Base-by-base conservation (phyloP, 1,139 yeast genomes). In the Hansenula lynferdii region DNA sequence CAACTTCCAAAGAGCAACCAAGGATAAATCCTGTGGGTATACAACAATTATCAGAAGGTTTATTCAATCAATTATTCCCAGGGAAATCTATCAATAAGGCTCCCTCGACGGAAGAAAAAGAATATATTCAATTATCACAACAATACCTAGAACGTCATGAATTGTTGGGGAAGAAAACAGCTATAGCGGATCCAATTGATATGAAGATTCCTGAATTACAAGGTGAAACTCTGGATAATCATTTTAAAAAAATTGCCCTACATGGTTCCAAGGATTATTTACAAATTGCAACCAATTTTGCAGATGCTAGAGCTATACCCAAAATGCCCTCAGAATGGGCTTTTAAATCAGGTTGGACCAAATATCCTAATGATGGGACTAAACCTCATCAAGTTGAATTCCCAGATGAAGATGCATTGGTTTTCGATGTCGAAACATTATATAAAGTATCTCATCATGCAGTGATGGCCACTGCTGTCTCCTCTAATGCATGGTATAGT, bases 371-470 rank as follows among this genome's bases (percentile, higher is more conserved):
- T 0, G 49, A 48, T 7, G 36, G 37, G 2, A 41, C 36, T 5
- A 49, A 53, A 0, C 92, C 96, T 0, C 61, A 63, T 29, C 45
- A 60, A 0, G 97, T 94, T 0, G 70, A 68, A 0, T 79, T 62
- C 51, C 99, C 99, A 0, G 49, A 61, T 20, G 77, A 75, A 28
- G 65, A 70, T 20, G 77, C 75, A 6, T 57, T 90, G 18, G 90
- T 85, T 0, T 92, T 92, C 58, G 99, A 94, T 60, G 92, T 86
- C 8, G 99, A 94, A 58, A 87, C 84, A 0, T 57, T 90, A 56
- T 90, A 87, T 62, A 82, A 86, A 47, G 58, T 76, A 1, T 77
- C 94, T 0, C 75, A 74, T 8, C 89, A 78, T 57, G 80, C 97
- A 0, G 79, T 85, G 0, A 57, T 94, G 61, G 96, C 96, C 2